These are phyloP conservation scores for Citrullus mucosospermus DNA, from an alignment of 306 rosid species.

Conservation along the genomic window DNA sequence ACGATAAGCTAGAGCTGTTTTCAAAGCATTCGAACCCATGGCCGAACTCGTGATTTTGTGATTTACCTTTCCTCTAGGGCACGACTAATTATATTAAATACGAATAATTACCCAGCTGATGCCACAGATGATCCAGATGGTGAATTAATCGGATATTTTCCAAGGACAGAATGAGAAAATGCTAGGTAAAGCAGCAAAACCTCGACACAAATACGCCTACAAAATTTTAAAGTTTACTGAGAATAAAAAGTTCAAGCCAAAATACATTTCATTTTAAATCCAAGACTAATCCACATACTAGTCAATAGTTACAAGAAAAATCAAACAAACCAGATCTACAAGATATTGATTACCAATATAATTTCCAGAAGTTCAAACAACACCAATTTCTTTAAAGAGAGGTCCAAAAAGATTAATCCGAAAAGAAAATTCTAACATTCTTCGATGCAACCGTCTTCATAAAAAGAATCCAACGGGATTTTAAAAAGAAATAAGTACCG, in stretches of 20 bases:
- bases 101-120: not conserved
- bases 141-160: not conserved
- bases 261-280: not conserved
- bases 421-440: not conserved
- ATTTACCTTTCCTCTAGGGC: not conserved
- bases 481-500: constrained; percentile 22
- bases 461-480: not conserved
- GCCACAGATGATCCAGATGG: not conserved
- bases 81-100: not conserved
- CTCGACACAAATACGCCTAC: not conserved
- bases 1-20: not conserved
- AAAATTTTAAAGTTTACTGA: not conserved
- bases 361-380: not conserved
- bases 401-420: not conserved
- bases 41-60: not conserved
- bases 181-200: not conserved
- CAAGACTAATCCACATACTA: not conserved
- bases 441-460: not conserved
- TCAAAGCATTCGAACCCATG: not conserved
- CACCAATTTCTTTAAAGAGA: not conserved
- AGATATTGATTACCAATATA: not conserved
- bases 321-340: not conserved
- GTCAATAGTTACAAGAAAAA: not conserved
- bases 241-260: not conserved
- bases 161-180: not conserved